Percentiles rank a stretch among this genome's conserved stretches.
phyloP scores from a whole-genome alignment of 176 grass and related monocot genomes.

The Raddia distichophylla region DNA sequence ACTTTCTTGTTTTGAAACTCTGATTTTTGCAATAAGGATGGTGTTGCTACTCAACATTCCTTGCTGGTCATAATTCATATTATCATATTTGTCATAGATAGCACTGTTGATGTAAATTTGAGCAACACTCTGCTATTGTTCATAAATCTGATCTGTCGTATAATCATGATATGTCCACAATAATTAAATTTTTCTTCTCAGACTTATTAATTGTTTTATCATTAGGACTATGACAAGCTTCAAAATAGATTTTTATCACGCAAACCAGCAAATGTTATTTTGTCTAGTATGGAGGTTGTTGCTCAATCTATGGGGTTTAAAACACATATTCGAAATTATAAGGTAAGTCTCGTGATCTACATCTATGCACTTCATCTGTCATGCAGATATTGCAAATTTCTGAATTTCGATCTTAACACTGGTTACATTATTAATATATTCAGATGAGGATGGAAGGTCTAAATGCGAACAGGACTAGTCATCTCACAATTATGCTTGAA shows the following conservation, averaged over 20 bases:
- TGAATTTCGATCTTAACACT: constrained; percentile 20
- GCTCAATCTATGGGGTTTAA: constrained; percentile 99
- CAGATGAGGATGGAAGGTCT: constrained; percentile 93
- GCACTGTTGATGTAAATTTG: constrained; percentile 20
- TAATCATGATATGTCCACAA: constrained; percentile 25
- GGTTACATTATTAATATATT: constrained; percentile 41
- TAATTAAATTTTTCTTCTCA: constrained; percentile 25
- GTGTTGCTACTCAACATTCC: background rate
- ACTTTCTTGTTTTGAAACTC: constrained; percentile 18
- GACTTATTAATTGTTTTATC: constrained; percentile 40
- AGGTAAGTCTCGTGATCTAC: constrained; percentile 50
- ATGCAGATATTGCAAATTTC: constrained; percentile 21
- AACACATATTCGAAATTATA: constrained; percentile 96
- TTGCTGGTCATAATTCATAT: background rate
- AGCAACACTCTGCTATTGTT: background rate
- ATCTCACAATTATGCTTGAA: constrained; percentile 91
- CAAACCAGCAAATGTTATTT: constrained; percentile 85
- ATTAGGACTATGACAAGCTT: constrained; percentile 77
- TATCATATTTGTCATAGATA: background rate
- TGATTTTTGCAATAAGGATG: background rate
- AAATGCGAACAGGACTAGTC: constrained; percentile 66
- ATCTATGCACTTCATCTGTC: constrained; percentile 9
- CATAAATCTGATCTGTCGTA: constrained; percentile 21
- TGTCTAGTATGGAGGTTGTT: constrained; percentile 96
- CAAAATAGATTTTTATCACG: constrained; percentile 81